Evolutionary conservation across 495 filamentous ascomycete species (phyloP).

Genomic region (Cetradonia linearis): DNA sequence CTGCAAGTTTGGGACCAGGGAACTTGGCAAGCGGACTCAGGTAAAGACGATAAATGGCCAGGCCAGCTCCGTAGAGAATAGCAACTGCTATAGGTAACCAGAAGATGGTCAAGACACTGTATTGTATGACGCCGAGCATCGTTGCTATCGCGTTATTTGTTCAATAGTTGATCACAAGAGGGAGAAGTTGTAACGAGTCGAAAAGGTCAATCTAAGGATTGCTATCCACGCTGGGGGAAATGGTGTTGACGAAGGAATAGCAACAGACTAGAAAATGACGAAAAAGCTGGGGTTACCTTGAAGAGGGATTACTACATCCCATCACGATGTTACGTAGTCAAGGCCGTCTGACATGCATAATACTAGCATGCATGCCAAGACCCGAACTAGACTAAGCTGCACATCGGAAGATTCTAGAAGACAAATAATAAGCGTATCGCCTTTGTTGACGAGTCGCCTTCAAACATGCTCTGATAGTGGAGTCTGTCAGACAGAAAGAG

Average conservation of each 20-base stretch:
- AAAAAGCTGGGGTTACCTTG: neutral
- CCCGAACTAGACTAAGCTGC: neutral
- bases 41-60: slow-evolving; percentile 30
- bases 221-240: neutral
- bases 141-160: neutral
- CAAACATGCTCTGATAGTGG: neutral
- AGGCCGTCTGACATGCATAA: slow-evolving; percentile 9
- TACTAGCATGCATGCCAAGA: neutral
- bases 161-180: neutral
- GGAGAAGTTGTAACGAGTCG: neutral
- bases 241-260: neutral
- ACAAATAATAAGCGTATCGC: neutral
- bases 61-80: slow-evolving; percentile 10
- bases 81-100: slow-evolving; percentile 7
- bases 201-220: neutral
- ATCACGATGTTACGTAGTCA: neutral
- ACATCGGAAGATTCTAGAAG: neutral
- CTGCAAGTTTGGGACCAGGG: slow-evolving; percentile 45
- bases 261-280: neutral
- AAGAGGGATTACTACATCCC: neutral
- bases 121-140: slow-evolving; percentile 3
- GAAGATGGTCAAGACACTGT: slow-evolving; percentile 3
- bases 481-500: neutral
- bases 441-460: neutral
- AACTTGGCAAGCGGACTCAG: slow-evolving; percentile 36